Conservation (phyloP, 2,329 filamentous ascomycete species). For the Rutstroemia sp. region DNA sequence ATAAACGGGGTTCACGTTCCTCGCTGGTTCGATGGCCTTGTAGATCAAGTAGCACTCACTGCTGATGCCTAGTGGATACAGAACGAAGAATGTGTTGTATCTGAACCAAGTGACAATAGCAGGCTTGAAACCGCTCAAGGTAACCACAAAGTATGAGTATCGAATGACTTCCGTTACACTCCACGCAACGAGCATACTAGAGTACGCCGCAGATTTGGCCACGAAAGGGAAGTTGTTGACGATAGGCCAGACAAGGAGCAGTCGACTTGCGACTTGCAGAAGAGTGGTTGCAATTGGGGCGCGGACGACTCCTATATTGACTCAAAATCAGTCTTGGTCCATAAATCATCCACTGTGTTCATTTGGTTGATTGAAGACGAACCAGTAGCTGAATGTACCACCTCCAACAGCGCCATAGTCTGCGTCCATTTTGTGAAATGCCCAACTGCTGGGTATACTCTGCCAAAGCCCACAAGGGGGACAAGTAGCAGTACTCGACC, state of each 20-base stretch:
- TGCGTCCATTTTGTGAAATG: constrained; percentile 73
- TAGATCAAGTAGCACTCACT: constrained; percentile 82
- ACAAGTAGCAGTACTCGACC: constrained; percentile 55
- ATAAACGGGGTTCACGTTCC: constrained; percentile 39
- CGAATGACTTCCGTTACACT: constrained; percentile 85
- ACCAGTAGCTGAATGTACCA: constrained; percentile 76
- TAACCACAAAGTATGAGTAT: constrained; percentile 83
- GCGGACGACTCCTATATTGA: constrained; percentile 64
- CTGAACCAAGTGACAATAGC: constrained; percentile 67
- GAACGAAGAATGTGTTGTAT: constrained; percentile 86
- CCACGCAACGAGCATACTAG: constrained; percentile 81
- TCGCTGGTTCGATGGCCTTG: constrained; percentile 55
- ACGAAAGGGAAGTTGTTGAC: constrained; percentile 66
- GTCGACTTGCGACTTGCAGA: constrained; percentile 83
- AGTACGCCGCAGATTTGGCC: constrained; percentile 55
- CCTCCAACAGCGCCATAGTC: constrained; percentile 74
- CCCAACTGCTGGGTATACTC: constrained; percentile 56
- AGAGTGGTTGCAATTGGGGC: constrained; percentile 77
- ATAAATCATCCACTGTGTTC: background rate
- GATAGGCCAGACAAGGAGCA: constrained; percentile 84
- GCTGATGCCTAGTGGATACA: constrained; percentile 86
- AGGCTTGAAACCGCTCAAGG: constrained; percentile 57
- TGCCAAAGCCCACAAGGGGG: constrained; percentile 44
- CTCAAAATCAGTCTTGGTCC: constrained; percentile 11
- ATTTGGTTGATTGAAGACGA: constrained; percentile 23